phyloP scores from a whole-genome alignment of 2,329 filamentous ascomycete species.

The Neofusicoccum cordaticola region DNA sequence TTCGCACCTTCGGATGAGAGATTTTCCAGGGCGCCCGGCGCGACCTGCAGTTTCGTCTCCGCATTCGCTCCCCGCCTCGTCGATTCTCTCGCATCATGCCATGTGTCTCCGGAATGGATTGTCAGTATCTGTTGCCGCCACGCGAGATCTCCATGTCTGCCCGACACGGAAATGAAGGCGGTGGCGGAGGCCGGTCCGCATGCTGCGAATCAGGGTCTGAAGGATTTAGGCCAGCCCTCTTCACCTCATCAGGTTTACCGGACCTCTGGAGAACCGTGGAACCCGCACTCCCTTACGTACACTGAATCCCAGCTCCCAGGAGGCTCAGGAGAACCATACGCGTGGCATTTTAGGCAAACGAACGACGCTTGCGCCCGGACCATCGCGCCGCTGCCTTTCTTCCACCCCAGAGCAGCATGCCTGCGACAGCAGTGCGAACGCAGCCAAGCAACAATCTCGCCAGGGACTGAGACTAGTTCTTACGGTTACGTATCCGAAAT shows the following conservation, averaged over 20 bases:
- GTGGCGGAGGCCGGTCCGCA: not conserved
- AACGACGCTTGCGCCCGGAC: not conserved
- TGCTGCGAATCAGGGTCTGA: constrained; percentile 1
- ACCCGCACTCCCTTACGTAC: constrained; percentile 5
- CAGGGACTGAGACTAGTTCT: not conserved
- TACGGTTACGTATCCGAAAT: not conserved
- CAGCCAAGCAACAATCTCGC: constrained; percentile 4
- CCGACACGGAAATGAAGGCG: not conserved
- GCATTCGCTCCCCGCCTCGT: not conserved
- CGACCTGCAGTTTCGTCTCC: not conserved
- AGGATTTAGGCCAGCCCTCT: not conserved
- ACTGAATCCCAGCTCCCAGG: not conserved
- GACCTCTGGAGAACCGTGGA: constrained; percentile 1
- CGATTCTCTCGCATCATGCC: not conserved
- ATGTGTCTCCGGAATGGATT: not conserved
- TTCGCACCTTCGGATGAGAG: not conserved
- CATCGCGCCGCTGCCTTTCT: not conserved
- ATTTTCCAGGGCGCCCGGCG: constrained; percentile 1
- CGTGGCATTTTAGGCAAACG: too few relatives aligned
- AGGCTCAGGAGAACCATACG: not conserved
- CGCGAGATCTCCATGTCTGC: not conserved
- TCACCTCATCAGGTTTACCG: not conserved
- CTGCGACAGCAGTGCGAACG: not conserved
- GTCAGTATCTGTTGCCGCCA: not conserved
- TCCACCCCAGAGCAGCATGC: not conserved